These are phyloP conservation scores for Aspergillus campestris DNA, from an alignment of 495 filamentous ascomycete genomes.

Conservation along the genomic window DNA sequence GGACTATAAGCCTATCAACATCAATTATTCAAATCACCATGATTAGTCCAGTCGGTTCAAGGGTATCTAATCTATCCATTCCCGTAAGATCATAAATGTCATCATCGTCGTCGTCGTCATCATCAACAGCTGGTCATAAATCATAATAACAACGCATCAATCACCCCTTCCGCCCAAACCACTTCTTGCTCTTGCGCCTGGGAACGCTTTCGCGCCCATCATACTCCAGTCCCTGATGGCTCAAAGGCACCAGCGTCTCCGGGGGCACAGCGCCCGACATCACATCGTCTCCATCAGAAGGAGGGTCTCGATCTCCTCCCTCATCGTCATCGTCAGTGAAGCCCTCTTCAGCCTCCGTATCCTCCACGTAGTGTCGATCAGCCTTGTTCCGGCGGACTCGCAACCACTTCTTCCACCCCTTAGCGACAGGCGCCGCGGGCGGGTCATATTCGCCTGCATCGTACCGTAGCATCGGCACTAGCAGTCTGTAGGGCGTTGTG, in stretches of 20 bases:
- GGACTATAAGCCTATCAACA: too few relatives aligned
- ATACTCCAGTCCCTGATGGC: constrained; percentile 7
- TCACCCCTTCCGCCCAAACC: constrained; percentile 25
- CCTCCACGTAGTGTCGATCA: constrained; percentile 9
- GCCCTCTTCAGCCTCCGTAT: constrained; percentile 13
- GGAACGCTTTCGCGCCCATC: constrained; percentile 9
- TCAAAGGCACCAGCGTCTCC: constrained; percentile 10
- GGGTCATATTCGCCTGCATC: constrained; percentile 38
- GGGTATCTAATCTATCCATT: too few relatives aligned
- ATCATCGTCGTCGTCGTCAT: not conserved
- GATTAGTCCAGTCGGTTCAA: not conserved
- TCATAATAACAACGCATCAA: not conserved
- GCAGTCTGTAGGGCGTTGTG: constrained; percentile 76
- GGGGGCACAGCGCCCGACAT: constrained; percentile 5
- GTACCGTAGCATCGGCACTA: constrained; percentile 68
- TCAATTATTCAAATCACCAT: not conserved
- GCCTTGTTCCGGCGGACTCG: constrained; percentile 14
- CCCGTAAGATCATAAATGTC: not conserved
- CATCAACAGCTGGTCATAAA: not conserved
- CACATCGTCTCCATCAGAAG: constrained; percentile 9
- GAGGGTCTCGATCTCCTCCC: constrained; percentile 14
- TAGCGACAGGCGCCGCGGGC: constrained; percentile 25
- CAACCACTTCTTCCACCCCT: constrained; percentile 40
- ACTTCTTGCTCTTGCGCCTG: constrained; percentile 32
- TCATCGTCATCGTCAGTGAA: constrained; percentile 19